phyloP scores from a whole-genome alignment of 768 basidiomycete species.

The Auricularia auricula-judae region DNA sequence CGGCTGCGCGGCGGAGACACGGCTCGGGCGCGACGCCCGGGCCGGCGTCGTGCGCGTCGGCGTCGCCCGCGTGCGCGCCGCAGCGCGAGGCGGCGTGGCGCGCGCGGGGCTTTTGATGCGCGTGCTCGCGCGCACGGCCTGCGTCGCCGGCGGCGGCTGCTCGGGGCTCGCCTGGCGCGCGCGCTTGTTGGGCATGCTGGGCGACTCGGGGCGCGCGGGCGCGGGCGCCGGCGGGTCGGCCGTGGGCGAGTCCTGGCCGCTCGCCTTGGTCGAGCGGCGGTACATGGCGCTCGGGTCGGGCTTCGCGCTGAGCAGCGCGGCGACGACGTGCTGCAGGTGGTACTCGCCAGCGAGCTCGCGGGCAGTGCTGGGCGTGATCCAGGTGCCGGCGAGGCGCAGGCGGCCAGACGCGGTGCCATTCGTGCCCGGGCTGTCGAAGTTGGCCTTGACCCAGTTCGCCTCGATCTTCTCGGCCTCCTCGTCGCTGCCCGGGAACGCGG shows the following conservation, averaged over 20 bases:
- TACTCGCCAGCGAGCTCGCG: constrained; percentile 59
- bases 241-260: constrained; percentile 16
- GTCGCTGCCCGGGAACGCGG: constrained; percentile 75
- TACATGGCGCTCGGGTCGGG: constrained; percentile 75
- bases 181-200: constrained; percentile 13
- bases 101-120: constrained; percentile 31
- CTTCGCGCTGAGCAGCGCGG: constrained; percentile 52
- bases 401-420: constrained; percentile 54
- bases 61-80: constrained; percentile 27
- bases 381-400: constrained; percentile 80
- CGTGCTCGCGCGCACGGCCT: constrained; percentile 6
- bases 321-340: constrained; percentile 45
- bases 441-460: constrained; percentile 72
- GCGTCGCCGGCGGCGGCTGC: constrained; percentile 6
- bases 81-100: constrained; percentile 21
- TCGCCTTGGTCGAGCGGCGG: constrained; percentile 49
- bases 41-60: constrained; percentile 9
- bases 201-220: constrained; percentile 43
- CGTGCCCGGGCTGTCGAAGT: constrained; percentile 63
- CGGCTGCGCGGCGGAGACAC: constrained; percentile 13
- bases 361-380: constrained; percentile 64
- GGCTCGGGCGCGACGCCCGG: constrained; percentile 11
- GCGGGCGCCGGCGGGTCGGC: constrained; percentile 31
- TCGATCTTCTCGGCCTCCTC: constrained; percentile 73
- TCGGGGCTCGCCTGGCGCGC: constrained; percentile 7